These are phyloP conservation scores for Cystobasidium ongulense DNA, from an alignment of 768 basidiomycete species.

Conservation along the genomic window DNA sequence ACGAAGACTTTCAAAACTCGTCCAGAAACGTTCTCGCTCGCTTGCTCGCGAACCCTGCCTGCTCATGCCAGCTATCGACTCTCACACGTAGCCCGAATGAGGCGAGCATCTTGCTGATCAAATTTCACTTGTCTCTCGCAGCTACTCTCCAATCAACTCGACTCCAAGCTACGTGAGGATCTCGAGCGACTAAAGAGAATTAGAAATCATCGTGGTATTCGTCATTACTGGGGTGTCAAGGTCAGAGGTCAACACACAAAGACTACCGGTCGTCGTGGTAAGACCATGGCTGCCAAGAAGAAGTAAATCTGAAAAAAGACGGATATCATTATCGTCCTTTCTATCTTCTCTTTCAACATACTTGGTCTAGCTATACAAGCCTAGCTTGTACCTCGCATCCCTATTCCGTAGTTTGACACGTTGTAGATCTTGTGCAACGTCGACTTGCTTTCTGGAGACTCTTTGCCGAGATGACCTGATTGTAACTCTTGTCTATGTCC, in stretches of 20 bases:
- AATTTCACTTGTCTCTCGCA: slow-evolving; percentile 2
- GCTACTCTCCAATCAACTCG: slow-evolving; percentile 88
- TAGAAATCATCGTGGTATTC: slow-evolving; percentile 84
- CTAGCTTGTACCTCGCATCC: too few species aligned
- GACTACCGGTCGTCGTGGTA: slow-evolving; percentile 65
- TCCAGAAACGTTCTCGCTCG: too few species aligned
- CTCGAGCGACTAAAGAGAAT: slow-evolving; percentile 99
- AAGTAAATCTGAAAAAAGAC: slow-evolving; percentile 43
- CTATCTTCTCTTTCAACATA: background rate
- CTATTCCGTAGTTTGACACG: too few species aligned
- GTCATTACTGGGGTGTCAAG: slow-evolving; percentile 55
- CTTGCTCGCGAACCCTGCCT: too few species aligned
- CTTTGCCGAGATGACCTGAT: too few species aligned
- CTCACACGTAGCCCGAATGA: too few species aligned
- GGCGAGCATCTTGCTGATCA: background rate
- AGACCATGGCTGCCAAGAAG: slow-evolving; percentile 40
- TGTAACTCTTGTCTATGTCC: too few species aligned
- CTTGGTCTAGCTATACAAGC: too few species aligned
- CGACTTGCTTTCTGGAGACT: too few species aligned
- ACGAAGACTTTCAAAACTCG: too few species aligned
- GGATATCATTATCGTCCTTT: background rate
- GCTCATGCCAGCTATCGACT: too few species aligned
- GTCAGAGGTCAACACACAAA: slow-evolving; percentile 99
- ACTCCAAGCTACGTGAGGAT: slow-evolving; percentile 97
- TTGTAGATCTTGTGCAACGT: too few species aligned